Base-by-base conservation (phyloP, 331 rosid species). In the Pyrus hybrid region DNA sequence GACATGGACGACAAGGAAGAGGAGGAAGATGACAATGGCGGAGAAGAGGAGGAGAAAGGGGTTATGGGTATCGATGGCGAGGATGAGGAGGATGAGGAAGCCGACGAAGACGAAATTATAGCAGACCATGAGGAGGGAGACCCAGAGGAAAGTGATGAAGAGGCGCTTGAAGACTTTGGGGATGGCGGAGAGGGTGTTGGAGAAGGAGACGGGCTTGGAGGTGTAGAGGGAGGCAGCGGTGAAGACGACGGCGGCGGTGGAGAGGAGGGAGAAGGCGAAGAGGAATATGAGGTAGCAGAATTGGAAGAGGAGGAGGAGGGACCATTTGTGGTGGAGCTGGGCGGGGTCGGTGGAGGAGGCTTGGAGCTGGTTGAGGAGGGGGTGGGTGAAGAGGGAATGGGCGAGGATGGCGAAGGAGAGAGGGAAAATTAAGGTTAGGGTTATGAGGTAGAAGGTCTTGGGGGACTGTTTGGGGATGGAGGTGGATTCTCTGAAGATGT, bases 211-310 rank as follows among this genome's bases (percentile, higher is more conserved):
- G 7, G 97, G 70, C 63, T 95, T 95, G 64, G 92, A 74, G 56
- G 99, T 92, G 75, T 92, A 95, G 71, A 95, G 90, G 3, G 99
- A 95, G 10, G 99, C 99, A 4, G 85, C 97, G 53, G 97, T 95
- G 96, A 92, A 95, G 69, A 95, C 99, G 2, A 88, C 89, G 13
- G 97, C 99, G 7, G 99, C 99, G 1, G 97, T 92, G 88, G 99
- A 89, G 76, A 95, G 90, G 71, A 95, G 97, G 33, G 99, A 95
- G 87, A 95, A 90, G 2, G 93, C 91, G 61, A 90, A 90, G 80
- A 95, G 99, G 80, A 95, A 95, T 26, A 90, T 83, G 77, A 95
- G 93, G 88, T 95, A 95, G 67, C 74, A 84, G 81, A 95, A 95
- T 25, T 90, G 99, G 71, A 92, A 70, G 75, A 83, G 7, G 60